A percentile compares a stretch with the other conserved stretches of the same genome.
These are phyloP conservation scores for Ophioceras dolichostomum DNA, from an alignment of 2,329 filamentous ascomycete species.

Conservation along the genomic window DNA sequence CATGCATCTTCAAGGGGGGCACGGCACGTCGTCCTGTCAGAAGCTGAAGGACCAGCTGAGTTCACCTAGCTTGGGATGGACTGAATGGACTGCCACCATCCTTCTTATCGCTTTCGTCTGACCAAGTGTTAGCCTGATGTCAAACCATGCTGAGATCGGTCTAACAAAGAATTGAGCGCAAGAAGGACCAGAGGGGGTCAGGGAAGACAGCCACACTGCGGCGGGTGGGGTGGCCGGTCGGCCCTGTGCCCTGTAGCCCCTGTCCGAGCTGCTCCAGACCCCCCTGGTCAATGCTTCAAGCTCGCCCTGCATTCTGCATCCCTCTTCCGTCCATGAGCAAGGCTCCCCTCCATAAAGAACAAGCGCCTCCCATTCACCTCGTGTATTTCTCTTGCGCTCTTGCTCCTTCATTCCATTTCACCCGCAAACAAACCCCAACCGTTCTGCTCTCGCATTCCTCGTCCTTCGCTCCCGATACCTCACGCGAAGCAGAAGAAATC, in stretches of 20 bases:
- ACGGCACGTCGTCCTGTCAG: neutral
- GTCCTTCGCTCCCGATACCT: neutral
- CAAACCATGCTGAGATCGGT: neutral
- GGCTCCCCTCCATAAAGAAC: constrained; percentile 4
- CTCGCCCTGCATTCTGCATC: neutral
- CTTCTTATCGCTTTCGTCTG: too few species aligned
- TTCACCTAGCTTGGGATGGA: too few species aligned
- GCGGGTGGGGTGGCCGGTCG: too few species aligned
- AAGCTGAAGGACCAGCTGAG: neutral
- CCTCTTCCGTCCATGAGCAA: neutral
- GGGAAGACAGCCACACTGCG: too few species aligned
- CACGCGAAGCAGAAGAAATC: too few species aligned
- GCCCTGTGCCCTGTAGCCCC: too few species aligned
- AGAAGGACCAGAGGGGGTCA: neutral
- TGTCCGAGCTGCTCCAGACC: too few species aligned
- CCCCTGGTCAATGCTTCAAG: neutral
- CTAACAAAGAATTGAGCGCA: neutral
- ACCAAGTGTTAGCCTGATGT: neutral
- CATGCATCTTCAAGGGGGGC: constrained; percentile 6
- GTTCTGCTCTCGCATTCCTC: neutral
- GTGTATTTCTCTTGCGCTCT: neutral
- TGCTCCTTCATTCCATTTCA: neutral
- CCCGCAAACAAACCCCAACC: neutral
- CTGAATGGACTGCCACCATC: too few species aligned
- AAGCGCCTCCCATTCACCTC: neutral